phyloP scores from a whole-genome alignment of 1,284 basidiomycete species.

The Tylopilus sp. region DNA sequence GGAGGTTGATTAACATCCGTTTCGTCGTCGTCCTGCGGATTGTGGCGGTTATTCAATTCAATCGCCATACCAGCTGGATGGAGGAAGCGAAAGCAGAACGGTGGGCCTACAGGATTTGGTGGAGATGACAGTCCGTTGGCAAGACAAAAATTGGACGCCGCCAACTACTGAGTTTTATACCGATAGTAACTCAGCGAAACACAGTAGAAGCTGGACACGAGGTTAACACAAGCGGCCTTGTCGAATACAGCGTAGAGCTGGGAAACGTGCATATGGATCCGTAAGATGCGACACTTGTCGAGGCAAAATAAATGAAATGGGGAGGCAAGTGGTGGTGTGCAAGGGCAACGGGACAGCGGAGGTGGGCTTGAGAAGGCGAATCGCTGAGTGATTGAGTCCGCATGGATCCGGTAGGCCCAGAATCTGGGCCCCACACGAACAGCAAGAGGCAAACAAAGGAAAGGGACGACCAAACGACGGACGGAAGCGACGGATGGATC shows the following conservation, averaged over 20 bases:
- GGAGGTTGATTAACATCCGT: conserved; percentile 11
- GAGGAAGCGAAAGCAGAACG: conserved; percentile 6
- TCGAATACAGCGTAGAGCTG: conserved; percentile 25
- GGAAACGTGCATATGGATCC: conserved; percentile 16
- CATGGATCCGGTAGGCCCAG: conserved; percentile 24
- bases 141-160: conserved; percentile 39
- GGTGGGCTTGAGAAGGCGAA: conserved; percentile 7
- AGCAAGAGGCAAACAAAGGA: conserved; percentile 15
- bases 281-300: conserved; percentile 15
- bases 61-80: conserved; percentile 28
- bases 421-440: conserved; percentile 17
- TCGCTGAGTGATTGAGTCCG: conserved; percentile 31
- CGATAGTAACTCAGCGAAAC: conserved; percentile 39
- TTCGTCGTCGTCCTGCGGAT: conserved; percentile 26
- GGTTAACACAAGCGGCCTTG: conserved; percentile 36
- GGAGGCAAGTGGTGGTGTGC: conserved; percentile 5
- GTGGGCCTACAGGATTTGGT: conserved; percentile 22
- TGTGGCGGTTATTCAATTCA: conserved; percentile 24
- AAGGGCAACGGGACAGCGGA: conserved; percentile 5
- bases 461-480: conserved; percentile 11
- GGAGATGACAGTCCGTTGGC: conserved; percentile 35
- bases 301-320: conserved; percentile 14
- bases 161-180: conserved; percentile 39
- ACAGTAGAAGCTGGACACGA: conserved; percentile 38
- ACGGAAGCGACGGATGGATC: conserved; percentile 15